phyloP scores from a whole-genome alignment of 2,329 filamentous ascomycete species.

The Ascochyta koolunga region DNA sequence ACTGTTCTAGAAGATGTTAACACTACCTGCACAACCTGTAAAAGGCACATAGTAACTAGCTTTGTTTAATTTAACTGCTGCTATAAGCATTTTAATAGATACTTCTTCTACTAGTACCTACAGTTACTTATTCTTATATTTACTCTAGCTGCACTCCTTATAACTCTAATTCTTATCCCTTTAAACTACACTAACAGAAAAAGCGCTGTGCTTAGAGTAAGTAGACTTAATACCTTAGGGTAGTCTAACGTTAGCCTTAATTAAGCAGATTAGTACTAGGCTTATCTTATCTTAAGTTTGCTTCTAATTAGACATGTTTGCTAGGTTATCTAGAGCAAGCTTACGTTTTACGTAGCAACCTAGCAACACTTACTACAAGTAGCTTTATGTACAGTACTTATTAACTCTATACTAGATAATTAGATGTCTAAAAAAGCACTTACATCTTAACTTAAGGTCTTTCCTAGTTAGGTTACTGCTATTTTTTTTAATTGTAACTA shows the following conservation, averaged over 20 bases:
- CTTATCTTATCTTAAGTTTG: constrained; percentile 12
- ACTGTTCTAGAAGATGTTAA: not conserved
- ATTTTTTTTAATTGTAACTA: too few relatives aligned
- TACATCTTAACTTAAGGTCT: constrained; percentile 11
- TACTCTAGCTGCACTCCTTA: constrained; percentile 11
- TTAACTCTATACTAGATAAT: constrained; percentile 16
- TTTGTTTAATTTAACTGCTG: not conserved
- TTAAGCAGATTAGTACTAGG: constrained; percentile 20
- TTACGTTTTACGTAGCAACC: not conserved
- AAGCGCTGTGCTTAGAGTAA: constrained; percentile 9
- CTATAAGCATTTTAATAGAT: constrained; percentile 14
- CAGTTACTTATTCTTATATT: constrained; percentile 17
- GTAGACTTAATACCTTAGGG: constrained; percentile 17
- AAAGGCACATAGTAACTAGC: not conserved
- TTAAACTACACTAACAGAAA: constrained; percentile 21
- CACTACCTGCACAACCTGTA: not conserved
- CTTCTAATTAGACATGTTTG: constrained; percentile 3
- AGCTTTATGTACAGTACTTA: constrained; percentile 14
- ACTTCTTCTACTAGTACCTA: constrained; percentile 22
- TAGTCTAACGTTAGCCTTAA: constrained; percentile 23
- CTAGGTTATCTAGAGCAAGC: not conserved
- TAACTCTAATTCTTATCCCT: constrained; percentile 17
- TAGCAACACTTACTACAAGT: not conserved
- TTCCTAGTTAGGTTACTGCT: constrained; percentile 3
- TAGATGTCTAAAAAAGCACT: constrained; percentile 16